Base-by-base conservation (phyloP, 371 early-diverging fungal species). In the Haplosporangium sp. region DNA sequence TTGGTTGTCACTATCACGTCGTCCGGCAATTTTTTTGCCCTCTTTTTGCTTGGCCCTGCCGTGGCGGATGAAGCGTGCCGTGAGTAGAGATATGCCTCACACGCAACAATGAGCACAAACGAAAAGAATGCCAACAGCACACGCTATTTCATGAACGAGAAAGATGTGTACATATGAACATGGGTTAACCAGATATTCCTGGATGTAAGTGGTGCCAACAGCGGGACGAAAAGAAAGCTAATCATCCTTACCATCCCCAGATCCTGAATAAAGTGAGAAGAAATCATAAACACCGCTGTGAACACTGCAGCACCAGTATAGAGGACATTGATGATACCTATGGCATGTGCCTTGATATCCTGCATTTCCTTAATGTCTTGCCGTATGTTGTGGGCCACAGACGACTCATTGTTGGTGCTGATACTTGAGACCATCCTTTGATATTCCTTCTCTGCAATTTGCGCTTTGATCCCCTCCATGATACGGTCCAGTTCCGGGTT, bases 221-320 rank as follows among this genome's bases (percentile, higher is more conserved):
- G 4, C 29, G 29, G 4, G 4, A 29, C 29, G 29, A 29, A 4
- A 29, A 29, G 29, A 29, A 29, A 29, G 29, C 29, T 29, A 4
- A 29, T 29, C 29, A 29, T 29, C 29, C 50, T n/a, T 65, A 74
- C 74, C 58, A 48, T 72, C 16, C 79, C 79, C 29, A 72, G 45
- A 46, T 79, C 79, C 13, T 61, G 54, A 8, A 64, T 64, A 37
- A 79, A 72, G 40, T 79, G 79, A 13, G 47, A 60, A 3, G 79
- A 79, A 23, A 79, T 67, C 79, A 79, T 61, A 50, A 57, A 79
- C 10, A 79, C 73, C 0, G 79, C 79, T 14, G 64, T 68, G 21
- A 79, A 79, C 16, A 79, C 79, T 1, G 79, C 72, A 0, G 21
- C 79, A 0, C 79, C 79, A 0, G 79, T 79, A 52, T 79, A 79